Conservation (phyloP, 805 yeast species). For the Lipomyces sp. region DNA sequence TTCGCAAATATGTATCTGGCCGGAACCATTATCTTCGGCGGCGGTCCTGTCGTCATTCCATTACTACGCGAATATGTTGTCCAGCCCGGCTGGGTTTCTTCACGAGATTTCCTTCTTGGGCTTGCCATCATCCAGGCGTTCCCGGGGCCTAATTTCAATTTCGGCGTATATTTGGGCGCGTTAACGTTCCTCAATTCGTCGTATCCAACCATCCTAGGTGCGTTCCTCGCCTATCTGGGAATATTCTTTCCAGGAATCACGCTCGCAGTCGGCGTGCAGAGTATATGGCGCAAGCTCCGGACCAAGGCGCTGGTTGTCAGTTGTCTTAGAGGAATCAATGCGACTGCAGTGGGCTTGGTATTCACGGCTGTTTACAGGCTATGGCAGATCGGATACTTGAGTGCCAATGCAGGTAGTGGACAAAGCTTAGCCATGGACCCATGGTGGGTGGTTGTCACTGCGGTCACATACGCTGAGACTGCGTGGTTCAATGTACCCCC, state of each 20-base stretch:
- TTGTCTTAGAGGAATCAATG: slow-evolving; percentile 25
- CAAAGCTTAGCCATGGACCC: slow-evolving; percentile 19
- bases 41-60: slow-evolving; percentile 34
- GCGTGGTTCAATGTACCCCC: slow-evolving; percentile 21
- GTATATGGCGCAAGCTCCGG: slow-evolving; percentile 21
- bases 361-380: slow-evolving; percentile 27
- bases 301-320: slow-evolving; percentile 10
- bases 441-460: slow-evolving; percentile 31
- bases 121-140: slow-evolving; percentile 30
- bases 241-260: slow-evolving; percentile 28
- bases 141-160: slow-evolving; percentile 33
- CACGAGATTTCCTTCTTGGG: slow-evolving; percentile 28
- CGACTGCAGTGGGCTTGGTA: slow-evolving; percentile 23
- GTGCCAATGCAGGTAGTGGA: slow-evolving; percentile 8
- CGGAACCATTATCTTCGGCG: slow-evolving; percentile 31
- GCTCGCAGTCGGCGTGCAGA: slow-evolving; percentile 19
- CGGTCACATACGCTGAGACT: slow-evolving; percentile 20
- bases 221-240: slow-evolving; percentile 21
- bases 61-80: slow-evolving; percentile 29
- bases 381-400: slow-evolving; percentile 24
- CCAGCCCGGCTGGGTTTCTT: slow-evolving; percentile 27
- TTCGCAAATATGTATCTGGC: slow-evolving; percentile 29
- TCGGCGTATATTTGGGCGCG: slow-evolving; percentile 29
- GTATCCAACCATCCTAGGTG: slow-evolving; percentile 15
- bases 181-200: slow-evolving; percentile 15